These are phyloP conservation scores for Cladorrhinum sp. DNA, from an alignment of 2,329 filamentous ascomycete genomes.

Conservation along the genomic window DNA sequence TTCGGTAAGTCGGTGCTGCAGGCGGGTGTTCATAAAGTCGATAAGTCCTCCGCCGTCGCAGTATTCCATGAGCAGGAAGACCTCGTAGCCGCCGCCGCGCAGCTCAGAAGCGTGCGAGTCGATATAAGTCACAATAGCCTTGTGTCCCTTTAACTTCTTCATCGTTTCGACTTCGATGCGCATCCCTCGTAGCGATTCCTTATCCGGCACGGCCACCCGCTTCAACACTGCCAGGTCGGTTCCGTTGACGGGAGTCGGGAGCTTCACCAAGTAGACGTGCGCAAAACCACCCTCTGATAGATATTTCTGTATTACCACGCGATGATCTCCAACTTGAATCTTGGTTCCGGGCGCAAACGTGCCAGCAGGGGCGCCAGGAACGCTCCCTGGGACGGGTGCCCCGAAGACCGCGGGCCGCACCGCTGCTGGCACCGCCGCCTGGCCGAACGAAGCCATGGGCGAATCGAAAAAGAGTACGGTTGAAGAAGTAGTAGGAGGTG, in stretches of 20 bases:
- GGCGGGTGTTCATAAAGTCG: conserved; percentile 98
- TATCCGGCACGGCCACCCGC: conserved; percentile 93
- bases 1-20: conserved; percentile 95
- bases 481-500: background rate
- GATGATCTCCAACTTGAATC: conserved; percentile 90
- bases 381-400: conserved; percentile 39
- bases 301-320: conserved; percentile 93
- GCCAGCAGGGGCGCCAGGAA: conserved; percentile 61
- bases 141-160: conserved; percentile 98
- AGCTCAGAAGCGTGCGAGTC: conserved; percentile 97
- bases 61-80: conserved; percentile 97
- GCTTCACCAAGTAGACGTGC: conserved; percentile 93
- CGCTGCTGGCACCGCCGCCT: conserved; percentile 34
- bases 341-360: conserved; percentile 93
- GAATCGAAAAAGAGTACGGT: background rate
- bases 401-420: conserved; percentile 44
- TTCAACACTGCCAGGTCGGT: conserved; percentile 85
- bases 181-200: conserved; percentile 92
- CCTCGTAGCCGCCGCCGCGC: conserved; percentile 90
- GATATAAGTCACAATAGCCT: conserved; percentile 94
- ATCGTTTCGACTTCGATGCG: conserved; percentile 98
- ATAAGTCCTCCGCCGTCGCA: conserved; percentile 93
- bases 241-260: conserved; percentile 72
- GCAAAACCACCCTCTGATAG: conserved; percentile 97
- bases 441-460: conserved; percentile 41